Evolutionary conservation across 257 asterid genomes (phyloP).

Genomic region (Leptodermis oblonga): DNA sequence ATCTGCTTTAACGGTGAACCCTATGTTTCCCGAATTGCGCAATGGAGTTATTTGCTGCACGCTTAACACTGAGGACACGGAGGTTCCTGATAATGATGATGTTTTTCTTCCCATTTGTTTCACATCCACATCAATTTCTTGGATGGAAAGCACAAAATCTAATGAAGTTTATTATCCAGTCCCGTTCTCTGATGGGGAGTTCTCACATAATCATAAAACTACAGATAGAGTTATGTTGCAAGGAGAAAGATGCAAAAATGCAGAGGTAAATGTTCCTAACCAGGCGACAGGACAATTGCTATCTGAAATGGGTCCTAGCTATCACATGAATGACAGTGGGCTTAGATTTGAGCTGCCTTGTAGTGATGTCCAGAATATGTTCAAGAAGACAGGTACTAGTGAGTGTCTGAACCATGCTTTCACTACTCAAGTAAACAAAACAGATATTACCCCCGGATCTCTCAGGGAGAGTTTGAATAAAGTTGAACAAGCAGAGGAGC

Average conservation of each 20-base stretch:
- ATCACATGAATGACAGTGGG: slow-evolving; percentile 27
- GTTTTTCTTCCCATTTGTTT: slow-evolving; percentile 67
- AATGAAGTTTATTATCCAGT: slow-evolving; percentile 34
- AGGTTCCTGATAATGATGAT: slow-evolving; percentile 77
- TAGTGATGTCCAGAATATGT: slow-evolving; percentile 26
- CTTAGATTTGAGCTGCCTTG: slow-evolving; percentile 38
- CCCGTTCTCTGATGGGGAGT: slow-evolving; percentile 33
- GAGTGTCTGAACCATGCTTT: slow-evolving; percentile 22
- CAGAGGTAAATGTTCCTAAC: slow-evolving; percentile 18
- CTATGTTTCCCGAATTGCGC: slow-evolving; percentile 47
- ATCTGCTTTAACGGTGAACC: slow-evolving; percentile 31
- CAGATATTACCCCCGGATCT: slow-evolving; percentile 16
- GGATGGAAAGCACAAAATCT: slow-evolving; percentile 31
- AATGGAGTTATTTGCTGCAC: slow-evolving; percentile 71
- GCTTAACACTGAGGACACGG: slow-evolving; percentile 64
- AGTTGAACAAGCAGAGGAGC: slow-evolving; percentile 30
- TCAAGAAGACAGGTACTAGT: slow-evolving; percentile 24
- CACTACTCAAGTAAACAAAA: slow-evolving; percentile 26
- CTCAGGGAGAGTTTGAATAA: slow-evolving; percentile 24
- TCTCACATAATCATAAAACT: slow-evolving; percentile 27
- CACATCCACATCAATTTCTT: slow-evolving; percentile 40
- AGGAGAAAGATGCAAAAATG: slow-evolving; percentile 10
- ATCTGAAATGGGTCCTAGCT: slow-evolving; percentile 13
- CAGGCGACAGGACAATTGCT: slow-evolving; percentile 22
- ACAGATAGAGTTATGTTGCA: slow-evolving; percentile 24